phyloP scores from a whole-genome alignment of 139 green algal species.

The Haematococcus sp. region DNA sequence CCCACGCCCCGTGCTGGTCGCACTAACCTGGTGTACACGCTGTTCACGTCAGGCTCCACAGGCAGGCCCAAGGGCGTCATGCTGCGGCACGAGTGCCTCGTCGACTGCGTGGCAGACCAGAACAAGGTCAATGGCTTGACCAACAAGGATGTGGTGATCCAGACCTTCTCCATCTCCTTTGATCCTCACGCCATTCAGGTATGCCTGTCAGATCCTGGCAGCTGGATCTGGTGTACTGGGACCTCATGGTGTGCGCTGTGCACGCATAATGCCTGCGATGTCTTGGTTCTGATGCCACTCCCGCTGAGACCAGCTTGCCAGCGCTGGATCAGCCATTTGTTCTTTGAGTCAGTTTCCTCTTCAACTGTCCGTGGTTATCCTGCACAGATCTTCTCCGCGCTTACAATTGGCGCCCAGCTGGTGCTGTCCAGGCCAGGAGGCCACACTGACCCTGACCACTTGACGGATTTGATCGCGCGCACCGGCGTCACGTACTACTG shows the following conservation, averaged over 20 bases:
- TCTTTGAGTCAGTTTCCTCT: too few relatives aligned
- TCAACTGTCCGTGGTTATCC: not conserved
- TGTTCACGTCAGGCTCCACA: constrained; percentile 67
- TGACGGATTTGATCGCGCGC: not conserved
- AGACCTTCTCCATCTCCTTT: constrained; percentile 34
- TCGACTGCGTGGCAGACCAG: constrained; percentile 15
- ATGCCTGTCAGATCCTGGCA: not conserved
- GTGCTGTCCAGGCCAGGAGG: constrained; percentile 13
- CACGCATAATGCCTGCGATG: too few relatives aligned
- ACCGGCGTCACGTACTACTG: not conserved
- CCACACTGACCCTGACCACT: constrained; percentile 1
- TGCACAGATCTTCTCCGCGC: not conserved
- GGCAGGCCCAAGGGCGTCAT: constrained; percentile 61
- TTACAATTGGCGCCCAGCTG: constrained; percentile 17
- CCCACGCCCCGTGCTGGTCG: constrained; percentile 44
- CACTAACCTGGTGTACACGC: constrained; percentile 46
- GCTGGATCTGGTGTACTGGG: not conserved
- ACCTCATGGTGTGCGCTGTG: too few relatives aligned
- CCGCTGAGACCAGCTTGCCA: too few relatives aligned
- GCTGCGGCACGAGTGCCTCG: constrained; percentile 31
- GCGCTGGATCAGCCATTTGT: too few relatives aligned
- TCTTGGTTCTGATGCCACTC: too few relatives aligned
- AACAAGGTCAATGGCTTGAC: not conserved
- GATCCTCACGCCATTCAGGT: constrained; percentile 26
- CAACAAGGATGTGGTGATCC: constrained; percentile 11